phyloP scores from a whole-genome alignment of 805 yeast genomes.

The Zygotorulaspora sp. region DNA sequence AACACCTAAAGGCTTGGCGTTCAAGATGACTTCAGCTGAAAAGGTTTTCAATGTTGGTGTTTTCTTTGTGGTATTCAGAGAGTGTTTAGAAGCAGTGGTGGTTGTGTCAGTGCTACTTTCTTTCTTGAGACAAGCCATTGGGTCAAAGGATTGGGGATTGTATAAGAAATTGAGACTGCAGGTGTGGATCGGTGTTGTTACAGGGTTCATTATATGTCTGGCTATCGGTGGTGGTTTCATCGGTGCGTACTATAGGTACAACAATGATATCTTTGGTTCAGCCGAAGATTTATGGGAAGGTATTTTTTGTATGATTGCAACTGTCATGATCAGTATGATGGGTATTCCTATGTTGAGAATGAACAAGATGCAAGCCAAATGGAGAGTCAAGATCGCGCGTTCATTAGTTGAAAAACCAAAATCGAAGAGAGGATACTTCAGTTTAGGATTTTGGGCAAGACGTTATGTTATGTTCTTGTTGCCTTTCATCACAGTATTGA shows the following conservation, averaged over 20 bases:
- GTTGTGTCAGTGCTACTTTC: conserved; percentile 89
- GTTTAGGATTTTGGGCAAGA: conserved; percentile 50
- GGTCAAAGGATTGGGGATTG: conserved; percentile 44
- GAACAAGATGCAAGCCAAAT: conserved; percentile 93
- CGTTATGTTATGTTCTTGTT: conserved; percentile 85
- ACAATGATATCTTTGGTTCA: conserved; percentile 75
- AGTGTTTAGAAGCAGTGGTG: conserved; percentile 86
- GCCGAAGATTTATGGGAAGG: conserved; percentile 98
- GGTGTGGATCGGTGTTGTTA: conserved; percentile 77
- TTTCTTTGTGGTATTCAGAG: conserved; percentile 90
- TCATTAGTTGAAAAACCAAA: conserved; percentile 64
- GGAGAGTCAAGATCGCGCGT: conserved; percentile 91
- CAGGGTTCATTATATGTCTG: conserved; percentile 76
- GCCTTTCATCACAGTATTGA: conserved; percentile 84
- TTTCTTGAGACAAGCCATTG: conserved; percentile 85
- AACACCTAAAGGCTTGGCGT: too few relatives aligned
- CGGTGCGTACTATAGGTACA: conserved; percentile 82
- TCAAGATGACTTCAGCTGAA: conserved; percentile 13
- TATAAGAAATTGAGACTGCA: conserved; percentile 66
- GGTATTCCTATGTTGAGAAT: conserved; percentile 95
- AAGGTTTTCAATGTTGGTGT: conserved; percentile 49
- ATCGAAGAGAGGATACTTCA: conserved; percentile 47
- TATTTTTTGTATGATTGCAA: conserved; percentile 83
- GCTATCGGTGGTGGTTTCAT: conserved; percentile 88
- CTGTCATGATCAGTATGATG: conserved; percentile 84